Percentiles rank a stretch among this genome's conserved stretches.
Conservation (phyloP, 2,329 filamentous ascomycete genomes). For the Neopestalotiopsis sp. region DNA sequence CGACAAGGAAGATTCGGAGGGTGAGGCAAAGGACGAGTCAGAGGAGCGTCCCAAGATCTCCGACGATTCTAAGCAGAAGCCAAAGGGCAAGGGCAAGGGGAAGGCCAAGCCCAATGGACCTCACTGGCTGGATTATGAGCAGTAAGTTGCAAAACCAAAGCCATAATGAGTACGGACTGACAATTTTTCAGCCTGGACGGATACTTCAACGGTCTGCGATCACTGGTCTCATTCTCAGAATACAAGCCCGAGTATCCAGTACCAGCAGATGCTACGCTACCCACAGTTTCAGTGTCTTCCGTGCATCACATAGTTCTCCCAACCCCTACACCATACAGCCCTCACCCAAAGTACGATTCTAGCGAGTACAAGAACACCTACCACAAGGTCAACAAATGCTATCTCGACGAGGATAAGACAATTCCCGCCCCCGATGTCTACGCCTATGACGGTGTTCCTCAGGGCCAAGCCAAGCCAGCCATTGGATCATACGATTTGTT, state of each 20-base stretch:
- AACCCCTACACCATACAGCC: slow-evolving; percentile 62
- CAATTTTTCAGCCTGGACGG: slow-evolving; percentile 67
- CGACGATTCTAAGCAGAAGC: slow-evolving; percentile 12
- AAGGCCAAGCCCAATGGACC: slow-evolving; percentile 28
- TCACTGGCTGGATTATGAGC: slow-evolving; percentile 46
- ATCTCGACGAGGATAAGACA: slow-evolving; percentile 63
- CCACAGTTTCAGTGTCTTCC: slow-evolving; percentile 26
- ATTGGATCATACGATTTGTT: slow-evolving; percentile 79
- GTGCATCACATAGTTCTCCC: slow-evolving; percentile 44
- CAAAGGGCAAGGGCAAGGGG: slow-evolving; percentile 4
- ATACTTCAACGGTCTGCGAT: slow-evolving; percentile 80
- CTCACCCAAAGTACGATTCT: slow-evolving; percentile 70
- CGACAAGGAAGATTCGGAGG: slow-evolving; percentile 22
- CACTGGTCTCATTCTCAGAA: slow-evolving; percentile 65
- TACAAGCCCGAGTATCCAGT: slow-evolving; percentile 77
- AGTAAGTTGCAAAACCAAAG: slow-evolving; percentile 40
- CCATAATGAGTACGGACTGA: slow-evolving; percentile 20
- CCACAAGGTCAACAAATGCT: slow-evolving; percentile 63
- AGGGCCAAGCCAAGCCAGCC: slow-evolving; percentile 77
- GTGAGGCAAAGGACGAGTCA: slow-evolving; percentile 26
- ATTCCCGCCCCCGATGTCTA: slow-evolving; percentile 66
- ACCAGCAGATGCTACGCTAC: slow-evolving; percentile 21
- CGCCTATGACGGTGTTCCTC: slow-evolving; percentile 72
- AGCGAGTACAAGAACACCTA: slow-evolving; percentile 58
- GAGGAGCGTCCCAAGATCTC: slow-evolving; percentile 22